These are phyloP conservation scores for Fulvia fulva DNA, from an alignment of 2,329 filamentous ascomycete genomes.

Conservation along the genomic window DNA sequence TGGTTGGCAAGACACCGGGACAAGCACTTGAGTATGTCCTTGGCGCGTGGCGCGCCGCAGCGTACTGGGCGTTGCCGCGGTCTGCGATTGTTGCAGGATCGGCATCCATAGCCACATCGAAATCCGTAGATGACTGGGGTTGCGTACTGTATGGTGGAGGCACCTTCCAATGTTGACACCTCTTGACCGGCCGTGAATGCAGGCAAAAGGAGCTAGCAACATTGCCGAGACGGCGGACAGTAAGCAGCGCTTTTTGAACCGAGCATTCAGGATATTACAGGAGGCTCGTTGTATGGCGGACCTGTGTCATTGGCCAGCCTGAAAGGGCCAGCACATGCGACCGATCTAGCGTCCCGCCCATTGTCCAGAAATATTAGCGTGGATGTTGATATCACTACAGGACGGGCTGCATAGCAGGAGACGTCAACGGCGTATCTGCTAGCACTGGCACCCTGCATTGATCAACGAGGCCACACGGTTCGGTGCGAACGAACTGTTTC, in stretches of 20 bases:
- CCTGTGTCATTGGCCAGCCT: not conserved
- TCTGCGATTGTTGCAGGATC: not conserved
- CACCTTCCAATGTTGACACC: not conserved
- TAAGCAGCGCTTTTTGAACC: not conserved
- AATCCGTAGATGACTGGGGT: not conserved
- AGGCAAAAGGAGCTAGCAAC: not conserved
- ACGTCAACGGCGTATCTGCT: not conserved
- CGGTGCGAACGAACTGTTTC: not conserved
- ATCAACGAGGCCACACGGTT: conserved; percentile 4
- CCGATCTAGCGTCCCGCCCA: not conserved
- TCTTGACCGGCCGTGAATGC: not conserved
- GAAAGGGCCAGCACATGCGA: not conserved
- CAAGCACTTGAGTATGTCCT: not conserved
- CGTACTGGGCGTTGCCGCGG: not conserved
- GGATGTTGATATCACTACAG: not conserved
- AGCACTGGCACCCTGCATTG: not conserved
- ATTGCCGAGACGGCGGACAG: not conserved
- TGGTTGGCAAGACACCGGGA: not conserved
- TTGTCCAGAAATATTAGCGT: not conserved
- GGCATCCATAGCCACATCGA: not conserved
- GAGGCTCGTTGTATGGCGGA: not conserved
- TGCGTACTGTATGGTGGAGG: not conserved
- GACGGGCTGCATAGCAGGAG: not conserved
- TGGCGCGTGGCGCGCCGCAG: not conserved
- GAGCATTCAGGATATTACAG: not conserved